Conservation (phyloP, 331 rosid species). For the Prunus yedoensis region DNA sequence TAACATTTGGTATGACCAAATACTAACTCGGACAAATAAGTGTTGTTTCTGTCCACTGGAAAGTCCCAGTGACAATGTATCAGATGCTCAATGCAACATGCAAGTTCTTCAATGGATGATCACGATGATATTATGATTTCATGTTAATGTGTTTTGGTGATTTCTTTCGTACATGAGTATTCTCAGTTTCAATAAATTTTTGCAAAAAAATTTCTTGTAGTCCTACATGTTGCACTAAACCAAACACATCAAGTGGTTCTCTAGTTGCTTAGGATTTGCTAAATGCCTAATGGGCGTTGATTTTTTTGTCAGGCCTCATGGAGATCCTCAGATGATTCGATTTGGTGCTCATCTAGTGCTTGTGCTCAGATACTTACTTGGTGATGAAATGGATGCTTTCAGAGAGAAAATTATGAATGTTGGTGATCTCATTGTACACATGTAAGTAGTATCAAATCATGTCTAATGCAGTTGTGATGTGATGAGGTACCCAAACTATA, state of each 20-base stretch:
- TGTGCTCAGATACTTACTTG: constrained; percentile 81
- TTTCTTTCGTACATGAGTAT: not conserved
- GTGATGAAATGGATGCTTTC: constrained; percentile 74
- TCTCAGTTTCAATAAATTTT: constrained; percentile 1
- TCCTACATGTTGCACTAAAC: not conserved
- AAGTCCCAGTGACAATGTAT: not conserved
- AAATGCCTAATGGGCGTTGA: constrained; percentile 21
- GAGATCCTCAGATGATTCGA: constrained; percentile 97
- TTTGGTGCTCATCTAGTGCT: constrained; percentile 98
- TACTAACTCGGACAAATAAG: not conserved
- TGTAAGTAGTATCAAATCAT: constrained; percentile 58
- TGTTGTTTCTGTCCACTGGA: not conserved
- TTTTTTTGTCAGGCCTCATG: constrained; percentile 64
- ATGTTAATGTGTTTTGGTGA: constrained; percentile 9
- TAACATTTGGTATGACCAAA: constrained; percentile 1
- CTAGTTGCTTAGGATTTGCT: constrained; percentile 25
- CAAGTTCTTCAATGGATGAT: not conserved
- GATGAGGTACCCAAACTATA: not conserved
- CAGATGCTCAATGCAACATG: not conserved
- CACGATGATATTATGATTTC: constrained; percentile 4
- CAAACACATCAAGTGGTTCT: not conserved
- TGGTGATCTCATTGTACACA: constrained; percentile 92
- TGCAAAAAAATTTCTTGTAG: not conserved
- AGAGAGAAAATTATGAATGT: constrained; percentile 75
- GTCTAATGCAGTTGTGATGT: constrained; percentile 4